A percentile compares a stretch with the other conserved stretches of the same genome.
These are phyloP conservation scores for Eucalyptus paniculata DNA, from an alignment of 345 rosid genomes.

Conservation along the genomic window DNA sequence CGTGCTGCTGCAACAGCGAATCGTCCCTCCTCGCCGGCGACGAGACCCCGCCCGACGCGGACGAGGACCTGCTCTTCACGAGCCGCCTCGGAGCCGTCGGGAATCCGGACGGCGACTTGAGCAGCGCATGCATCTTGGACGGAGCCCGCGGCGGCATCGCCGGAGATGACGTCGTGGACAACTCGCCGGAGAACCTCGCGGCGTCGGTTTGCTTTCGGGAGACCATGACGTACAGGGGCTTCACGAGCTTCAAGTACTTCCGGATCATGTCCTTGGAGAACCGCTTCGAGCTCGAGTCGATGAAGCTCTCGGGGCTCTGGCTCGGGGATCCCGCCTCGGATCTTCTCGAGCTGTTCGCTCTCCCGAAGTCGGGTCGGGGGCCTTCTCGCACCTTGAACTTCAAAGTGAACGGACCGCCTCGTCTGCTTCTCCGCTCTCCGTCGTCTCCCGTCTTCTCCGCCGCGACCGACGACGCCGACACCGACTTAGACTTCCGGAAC, in stretches of 20 bases:
- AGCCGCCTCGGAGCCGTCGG: conserved; percentile 31
- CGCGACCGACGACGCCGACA: neutral
- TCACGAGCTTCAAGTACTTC: conserved; percentile 54
- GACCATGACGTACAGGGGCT: conserved; percentile 49
- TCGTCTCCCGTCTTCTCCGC: neutral
- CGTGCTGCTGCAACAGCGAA: conserved; percentile 71
- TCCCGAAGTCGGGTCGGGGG: conserved; percentile 1
- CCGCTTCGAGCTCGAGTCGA: conserved; percentile 17
- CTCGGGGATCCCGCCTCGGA: neutral
- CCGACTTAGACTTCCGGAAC: conserved; percentile 42
- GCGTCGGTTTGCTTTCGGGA: conserved; percentile 22
- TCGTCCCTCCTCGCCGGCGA: conserved; percentile 77
- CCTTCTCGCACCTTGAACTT: conserved; percentile 32
- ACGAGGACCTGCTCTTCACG: conserved; percentile 69
- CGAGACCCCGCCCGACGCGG: conserved; percentile 25
- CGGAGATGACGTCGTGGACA: conserved; percentile 24
- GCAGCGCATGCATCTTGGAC: conserved; percentile 26
- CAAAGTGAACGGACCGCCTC: conserved; percentile 16
- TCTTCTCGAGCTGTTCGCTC: conserved; percentile 19
- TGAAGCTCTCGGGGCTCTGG: neutral
- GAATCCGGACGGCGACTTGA: conserved; percentile 32
- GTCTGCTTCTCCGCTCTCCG: conserved; percentile 1
- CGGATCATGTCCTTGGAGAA: conserved; percentile 37
- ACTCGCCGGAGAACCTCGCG: conserved; percentile 10
- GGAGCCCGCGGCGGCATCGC: neutral